These are phyloP conservation scores for Salix dunnii DNA, from an alignment of 345 rosid genomes.

Conservation along the genomic window DNA sequence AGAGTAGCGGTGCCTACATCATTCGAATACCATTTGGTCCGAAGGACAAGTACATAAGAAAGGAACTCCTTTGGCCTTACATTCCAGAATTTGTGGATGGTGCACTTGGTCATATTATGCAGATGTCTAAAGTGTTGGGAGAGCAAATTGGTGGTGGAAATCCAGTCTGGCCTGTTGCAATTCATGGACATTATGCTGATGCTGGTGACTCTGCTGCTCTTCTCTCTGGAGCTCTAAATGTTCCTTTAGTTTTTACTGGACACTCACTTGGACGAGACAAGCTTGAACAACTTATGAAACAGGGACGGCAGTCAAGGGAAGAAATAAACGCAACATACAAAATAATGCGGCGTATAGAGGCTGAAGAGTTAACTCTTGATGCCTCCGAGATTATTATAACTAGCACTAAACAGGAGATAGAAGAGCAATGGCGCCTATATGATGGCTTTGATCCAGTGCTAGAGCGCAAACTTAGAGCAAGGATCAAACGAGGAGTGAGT, in stretches of 20 bases:
- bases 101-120: conserved; percentile 79
- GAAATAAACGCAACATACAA: conserved; percentile 87
- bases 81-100: conserved; percentile 96
- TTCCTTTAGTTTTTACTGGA: conserved; percentile 93
- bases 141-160: conserved; percentile 84
- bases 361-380: conserved; percentile 83
- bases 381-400: conserved; percentile 90
- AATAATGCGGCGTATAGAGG: conserved; percentile 92
- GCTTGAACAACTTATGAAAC: conserved; percentile 85
- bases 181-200: conserved; percentile 98
- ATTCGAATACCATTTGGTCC: conserved; percentile 96
- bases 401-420: conserved; percentile 94
- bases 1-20: conserved; percentile 93
- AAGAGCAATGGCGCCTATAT: conserved; percentile 94
- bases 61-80: conserved; percentile 92
- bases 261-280: conserved; percentile 97
- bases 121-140: conserved; percentile 90
- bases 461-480: conserved; percentile 83
- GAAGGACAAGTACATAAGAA: conserved; percentile 71
- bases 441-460: conserved; percentile 94
- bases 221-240: conserved; percentile 88
- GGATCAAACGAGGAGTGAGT: conserved; percentile 89
- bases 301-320: conserved; percentile 76
- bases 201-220: conserved; percentile 93
- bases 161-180: conserved; percentile 90